Evolutionary conservation across 495 filamentous ascomycete genomes (phyloP).

Genomic region (Hamigera avellanea): DNA sequence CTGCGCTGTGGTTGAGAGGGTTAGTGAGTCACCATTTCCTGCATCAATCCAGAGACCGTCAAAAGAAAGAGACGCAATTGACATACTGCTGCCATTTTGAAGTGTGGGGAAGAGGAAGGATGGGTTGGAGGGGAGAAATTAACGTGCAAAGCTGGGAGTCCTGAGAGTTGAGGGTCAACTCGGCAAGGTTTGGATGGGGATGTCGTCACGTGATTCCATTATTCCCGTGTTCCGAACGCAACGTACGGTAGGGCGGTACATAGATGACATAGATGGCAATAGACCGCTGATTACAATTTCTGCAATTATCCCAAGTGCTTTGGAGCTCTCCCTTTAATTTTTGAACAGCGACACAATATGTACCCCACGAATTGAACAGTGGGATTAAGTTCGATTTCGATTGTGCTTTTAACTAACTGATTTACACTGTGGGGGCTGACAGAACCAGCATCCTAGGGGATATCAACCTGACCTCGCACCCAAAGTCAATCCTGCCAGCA

Average conservation of each 20-base stretch:
- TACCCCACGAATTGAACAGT: too few species aligned
- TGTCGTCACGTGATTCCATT: slow-evolving; percentile 28
- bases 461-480: slow-evolving; percentile 18
- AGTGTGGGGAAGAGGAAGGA: slow-evolving; percentile 33
- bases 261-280: too few species aligned
- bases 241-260: too few species aligned
- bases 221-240: slow-evolving; percentile 22
- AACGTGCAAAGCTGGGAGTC: slow-evolving; percentile 28
- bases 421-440: slow-evolving; percentile 27
- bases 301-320: too few species aligned
- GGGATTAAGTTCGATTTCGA: slow-evolving; percentile 10
- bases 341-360: too few species aligned
- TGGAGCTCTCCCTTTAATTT: too few species aligned
- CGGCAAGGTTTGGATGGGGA: slow-evolving; percentile 35
- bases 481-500: slow-evolving; percentile 20
- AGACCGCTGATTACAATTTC: too few species aligned
- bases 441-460: slow-evolving; percentile 7
- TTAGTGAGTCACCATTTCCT: slow-evolving; percentile 16
- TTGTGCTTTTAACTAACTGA: slow-evolving; percentile 29
- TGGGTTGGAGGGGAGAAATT: slow-evolving; percentile 29
- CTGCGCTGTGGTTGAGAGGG: slow-evolving; percentile 57
- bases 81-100: slow-evolving; percentile 82
- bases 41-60: slow-evolving; percentile 4
- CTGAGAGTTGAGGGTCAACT: slow-evolving; percentile 29
- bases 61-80: slow-evolving; percentile 8